A percentile compares a stretch with the other conserved stretches of the same genome.
Evolutionary conservation across 306 rosid species (phyloP).

Genomic region (Corylus heterophylla): DNA sequence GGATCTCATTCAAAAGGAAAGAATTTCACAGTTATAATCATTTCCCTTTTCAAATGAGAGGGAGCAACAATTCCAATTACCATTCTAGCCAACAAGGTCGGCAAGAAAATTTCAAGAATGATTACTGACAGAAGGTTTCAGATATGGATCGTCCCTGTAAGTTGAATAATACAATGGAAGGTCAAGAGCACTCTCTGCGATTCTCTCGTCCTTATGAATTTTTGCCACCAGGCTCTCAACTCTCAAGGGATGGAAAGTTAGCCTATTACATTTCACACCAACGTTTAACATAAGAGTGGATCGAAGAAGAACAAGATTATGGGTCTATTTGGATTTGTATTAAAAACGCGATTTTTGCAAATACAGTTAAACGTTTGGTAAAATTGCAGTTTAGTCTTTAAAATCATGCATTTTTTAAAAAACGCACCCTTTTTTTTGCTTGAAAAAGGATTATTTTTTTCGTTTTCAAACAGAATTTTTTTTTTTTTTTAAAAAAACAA

Average conservation of each 20-base stretch:
- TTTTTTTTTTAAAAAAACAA: no score
- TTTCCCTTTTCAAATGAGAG: neutral
- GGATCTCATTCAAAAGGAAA: neutral
- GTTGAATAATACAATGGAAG: conserved; percentile 80
- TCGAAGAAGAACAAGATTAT: no score
- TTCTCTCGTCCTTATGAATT: conserved; percentile 71
- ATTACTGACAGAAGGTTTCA: conserved; percentile 36
- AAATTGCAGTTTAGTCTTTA: no score
- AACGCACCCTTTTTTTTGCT: no score
- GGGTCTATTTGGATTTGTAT: no score
- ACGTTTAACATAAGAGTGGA: conserved; percentile 19
- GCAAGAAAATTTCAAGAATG: neutral
- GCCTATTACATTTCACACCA: no score
- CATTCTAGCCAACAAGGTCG: neutral
- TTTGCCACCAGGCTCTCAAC: conserved; percentile 46
- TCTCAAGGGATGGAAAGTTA: conserved; percentile 36
- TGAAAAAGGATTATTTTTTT: no score
- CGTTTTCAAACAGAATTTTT: no score
- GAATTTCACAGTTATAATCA: neutral
- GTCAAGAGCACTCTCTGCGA: conserved; percentile 86
- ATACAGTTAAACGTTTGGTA: no score
- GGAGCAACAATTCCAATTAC: neutral
- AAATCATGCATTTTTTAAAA: no score
- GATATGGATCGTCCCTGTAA: conserved; percentile 55
- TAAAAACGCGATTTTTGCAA: no score